Evolutionary conservation across 2,329 filamentous ascomycete species (phyloP), one percentile per base, ranked within the genome.

Genomic region (Thielaviopsis ethacetica): DNA sequence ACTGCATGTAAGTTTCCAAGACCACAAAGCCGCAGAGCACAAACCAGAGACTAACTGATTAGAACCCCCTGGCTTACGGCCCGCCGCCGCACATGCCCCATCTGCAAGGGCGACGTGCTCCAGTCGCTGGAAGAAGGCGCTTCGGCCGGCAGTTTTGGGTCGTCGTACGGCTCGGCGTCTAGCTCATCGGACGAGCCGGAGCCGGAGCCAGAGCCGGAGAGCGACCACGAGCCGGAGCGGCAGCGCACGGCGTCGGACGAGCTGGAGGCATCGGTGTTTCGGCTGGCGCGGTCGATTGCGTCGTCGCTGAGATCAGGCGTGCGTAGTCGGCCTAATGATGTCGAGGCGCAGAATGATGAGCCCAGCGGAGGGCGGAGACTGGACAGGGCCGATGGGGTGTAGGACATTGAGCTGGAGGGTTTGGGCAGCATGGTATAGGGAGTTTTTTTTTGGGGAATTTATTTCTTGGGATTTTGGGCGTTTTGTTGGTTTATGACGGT

Each of bases 21-120:
- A n/a, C n/a, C 13, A 27, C 51, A 12, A 22, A 34, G 17, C 15
- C 41, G 41, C 30, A 38, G 26, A 30, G 30, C 57, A 53, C 58
- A 26, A 61, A 56, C 34, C 38, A 56, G 51, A 30, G 19, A 63
- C 68, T 66, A 65, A 66, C 62, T 22, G 13, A 52, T 54, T 30
- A 95, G 90, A 68, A 97, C 93, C 4, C 93, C 93, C 1, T 98
- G 93, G 93, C 76, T 98, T 57, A 96, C 91, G 0, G 97, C 91
- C 17, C 84, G 91, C 54, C 86, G 93, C 63, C 85, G 93, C 63
- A 98, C 93, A n/a, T 98, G 93, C 66, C 93, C 93, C 0, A 97
- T 98, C 62, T 98, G 93, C 75, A 98, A 98, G 74, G 90, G 91
- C 54, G 93, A 98, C 68, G 93, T 98, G 41, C 91, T 98, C 17